These are phyloP conservation scores for Uromyces viciae-fabae DNA, from an alignment of 1,284 basidiomycete species.

Conservation along the genomic window DNA sequence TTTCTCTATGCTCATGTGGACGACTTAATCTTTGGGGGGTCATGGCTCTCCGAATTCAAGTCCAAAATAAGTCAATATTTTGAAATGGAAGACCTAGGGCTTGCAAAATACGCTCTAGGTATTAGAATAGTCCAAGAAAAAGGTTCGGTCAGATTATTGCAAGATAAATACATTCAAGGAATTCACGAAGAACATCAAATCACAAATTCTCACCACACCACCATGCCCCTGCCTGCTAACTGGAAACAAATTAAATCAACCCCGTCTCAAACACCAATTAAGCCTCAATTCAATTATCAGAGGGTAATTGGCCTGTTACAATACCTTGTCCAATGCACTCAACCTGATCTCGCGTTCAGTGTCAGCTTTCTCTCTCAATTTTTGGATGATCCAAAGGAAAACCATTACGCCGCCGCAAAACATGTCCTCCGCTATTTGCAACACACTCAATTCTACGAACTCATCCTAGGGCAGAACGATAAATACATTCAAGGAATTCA, in stretches of 20 bases:
- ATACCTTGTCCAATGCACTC: not conserved
- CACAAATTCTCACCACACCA: not conserved
- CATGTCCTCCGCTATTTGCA: not conserved
- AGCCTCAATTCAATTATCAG: not conserved
- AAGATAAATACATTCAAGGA: not conserved
- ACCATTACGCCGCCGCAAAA: not conserved
- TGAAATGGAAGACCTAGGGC: constrained; percentile 6
- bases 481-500: not conserved
- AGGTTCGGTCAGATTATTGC: not conserved
- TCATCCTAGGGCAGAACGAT: not conserved
- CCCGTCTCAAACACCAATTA: not conserved
- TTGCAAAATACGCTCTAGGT: constrained; percentile 15
- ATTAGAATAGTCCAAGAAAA: not conserved
- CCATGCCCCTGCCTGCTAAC: not conserved
- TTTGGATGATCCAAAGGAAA: not conserved
- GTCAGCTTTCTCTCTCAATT: constrained; percentile 13
- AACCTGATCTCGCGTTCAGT: not conserved
- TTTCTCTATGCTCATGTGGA: constrained; percentile 2
- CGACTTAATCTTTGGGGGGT: not conserved
- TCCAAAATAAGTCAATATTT: not conserved
- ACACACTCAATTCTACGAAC: not conserved
- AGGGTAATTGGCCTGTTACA: not conserved
- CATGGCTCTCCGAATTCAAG: not conserved
- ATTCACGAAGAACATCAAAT: not conserved
- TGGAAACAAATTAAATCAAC: not conserved